phyloP scores from a whole-genome alignment of 73 alveolate genomes.

The Symbiodinium pilosum region DNA sequence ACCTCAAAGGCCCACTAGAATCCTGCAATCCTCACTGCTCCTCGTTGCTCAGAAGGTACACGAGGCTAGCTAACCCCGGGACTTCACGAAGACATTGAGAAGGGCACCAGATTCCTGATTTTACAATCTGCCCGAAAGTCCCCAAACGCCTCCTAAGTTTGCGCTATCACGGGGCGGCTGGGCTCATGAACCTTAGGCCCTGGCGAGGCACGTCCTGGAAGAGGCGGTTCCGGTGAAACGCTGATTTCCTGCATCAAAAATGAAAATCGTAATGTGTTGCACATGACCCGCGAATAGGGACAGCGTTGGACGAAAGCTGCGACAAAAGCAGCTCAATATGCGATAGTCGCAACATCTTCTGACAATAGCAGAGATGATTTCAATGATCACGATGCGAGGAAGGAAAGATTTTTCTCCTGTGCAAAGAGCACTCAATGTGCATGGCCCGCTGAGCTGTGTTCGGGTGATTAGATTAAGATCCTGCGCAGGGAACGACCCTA shows the following conservation, averaged over 20 bases:
- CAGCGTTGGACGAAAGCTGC: neutral
- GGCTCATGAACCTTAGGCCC: neutral
- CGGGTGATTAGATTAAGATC: neutral
- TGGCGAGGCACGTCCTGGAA: neutral
- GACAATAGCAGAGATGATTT: neutral
- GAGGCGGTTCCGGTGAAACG: neutral
- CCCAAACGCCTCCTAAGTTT: neutral
- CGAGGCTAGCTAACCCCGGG: too few relatives aligned
- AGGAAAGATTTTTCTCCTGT: neutral
- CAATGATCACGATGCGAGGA: neutral
- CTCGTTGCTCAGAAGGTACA: too few relatives aligned
- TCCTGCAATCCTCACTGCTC: too few relatives aligned
- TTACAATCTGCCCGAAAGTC: neutral
- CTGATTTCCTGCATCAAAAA: neutral
- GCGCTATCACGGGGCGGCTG: neutral
- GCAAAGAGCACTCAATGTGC: neutral
- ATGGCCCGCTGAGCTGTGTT: neutral
- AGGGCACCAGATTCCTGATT: neutral
- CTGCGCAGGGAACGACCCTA: too few relatives aligned
- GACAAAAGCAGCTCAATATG: too few relatives aligned
- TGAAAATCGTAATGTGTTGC: neutral
- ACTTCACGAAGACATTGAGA: too few relatives aligned
- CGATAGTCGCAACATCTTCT: too few relatives aligned
- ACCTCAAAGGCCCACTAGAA: too few relatives aligned
- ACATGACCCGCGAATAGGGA: neutral